These are phyloP conservation scores for Samsoniella hepiali DNA, from an alignment of 2,329 filamentous ascomycete species.

Conservation along the genomic window DNA sequence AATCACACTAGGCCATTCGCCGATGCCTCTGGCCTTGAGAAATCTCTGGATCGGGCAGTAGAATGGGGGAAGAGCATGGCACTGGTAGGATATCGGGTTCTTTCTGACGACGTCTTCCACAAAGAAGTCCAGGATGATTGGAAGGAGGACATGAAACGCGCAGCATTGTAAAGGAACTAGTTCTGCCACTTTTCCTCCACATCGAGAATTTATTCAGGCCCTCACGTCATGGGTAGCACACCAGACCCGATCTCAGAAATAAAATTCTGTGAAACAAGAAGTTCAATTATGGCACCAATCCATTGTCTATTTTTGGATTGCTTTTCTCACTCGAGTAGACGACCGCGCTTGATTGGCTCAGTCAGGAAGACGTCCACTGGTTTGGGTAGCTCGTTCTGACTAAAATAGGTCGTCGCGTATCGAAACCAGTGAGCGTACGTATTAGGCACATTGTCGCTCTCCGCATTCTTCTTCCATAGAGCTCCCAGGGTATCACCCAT, in stretches of 20 bases:
- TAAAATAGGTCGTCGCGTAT: conserved; percentile 47
- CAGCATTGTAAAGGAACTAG: conserved; percentile 16
- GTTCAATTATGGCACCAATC: too few species aligned
- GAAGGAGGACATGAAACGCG: conserved; percentile 34
- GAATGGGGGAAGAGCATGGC: conserved; percentile 42
- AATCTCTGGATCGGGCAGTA: conserved; percentile 34
- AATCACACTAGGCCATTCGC: conserved; percentile 38
- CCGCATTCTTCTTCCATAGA: conserved; percentile 49
- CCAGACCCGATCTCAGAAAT: too few species aligned
- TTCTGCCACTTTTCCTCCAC: too few species aligned
- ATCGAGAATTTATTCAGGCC: too few species aligned
- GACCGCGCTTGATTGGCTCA: conserved; percentile 39
- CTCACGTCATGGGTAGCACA: too few species aligned
- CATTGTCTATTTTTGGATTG: neutral
- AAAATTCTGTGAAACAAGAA: too few species aligned
- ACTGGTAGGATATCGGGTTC: conserved; percentile 27
- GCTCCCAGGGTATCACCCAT: conserved; percentile 50
- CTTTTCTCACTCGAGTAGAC: conserved; percentile 19
- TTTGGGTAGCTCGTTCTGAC: conserved; percentile 39
- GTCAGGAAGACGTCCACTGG: conserved; percentile 32
- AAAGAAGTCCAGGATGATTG: conserved; percentile 25
- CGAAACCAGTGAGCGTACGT: conserved; percentile 56
- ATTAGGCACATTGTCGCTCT: conserved; percentile 45
- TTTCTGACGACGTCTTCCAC: conserved; percentile 31
- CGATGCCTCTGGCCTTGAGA: conserved; percentile 37